These are phyloP conservation scores for Populus simonii DNA, from an alignment of 345 rosid species.

Conservation along the genomic window DNA sequence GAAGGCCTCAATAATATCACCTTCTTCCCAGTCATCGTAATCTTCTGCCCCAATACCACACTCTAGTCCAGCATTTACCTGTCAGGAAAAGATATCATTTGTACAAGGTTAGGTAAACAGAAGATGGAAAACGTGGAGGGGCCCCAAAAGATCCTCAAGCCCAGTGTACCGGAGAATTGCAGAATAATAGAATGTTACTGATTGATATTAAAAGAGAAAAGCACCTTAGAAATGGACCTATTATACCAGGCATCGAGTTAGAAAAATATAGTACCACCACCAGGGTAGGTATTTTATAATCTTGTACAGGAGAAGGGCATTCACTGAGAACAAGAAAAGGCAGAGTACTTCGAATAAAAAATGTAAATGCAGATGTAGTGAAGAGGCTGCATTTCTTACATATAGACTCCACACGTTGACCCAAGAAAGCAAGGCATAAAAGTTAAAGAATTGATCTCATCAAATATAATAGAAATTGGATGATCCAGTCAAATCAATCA, in stretches of 20 bases:
- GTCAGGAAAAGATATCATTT: conserved; percentile 13
- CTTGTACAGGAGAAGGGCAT: not conserved
- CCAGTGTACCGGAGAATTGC: not conserved
- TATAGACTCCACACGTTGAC: not conserved
- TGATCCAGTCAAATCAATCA: not conserved
- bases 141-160: not conserved
- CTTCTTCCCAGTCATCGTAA: conserved; percentile 73
- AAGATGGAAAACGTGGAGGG: not conserved
- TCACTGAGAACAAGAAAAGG: not conserved
- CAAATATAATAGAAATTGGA: not conserved
- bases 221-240: not conserved
- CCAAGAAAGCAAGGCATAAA: not conserved
- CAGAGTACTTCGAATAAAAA: not conserved
- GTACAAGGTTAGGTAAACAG: not conserved
- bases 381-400: not conserved
- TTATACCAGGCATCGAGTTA: not conserved
- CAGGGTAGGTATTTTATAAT: not conserved
- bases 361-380: not conserved
- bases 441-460: not conserved
- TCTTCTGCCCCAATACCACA: conserved; percentile 77
- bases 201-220: not conserved
- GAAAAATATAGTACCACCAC: not conserved
- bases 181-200: not conserved
- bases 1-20: conserved; percentile 72
- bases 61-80: conserved; percentile 83